phyloP scores from a whole-genome alignment of 2,329 filamentous ascomycete species.

The Aspergillus ibericus region DNA sequence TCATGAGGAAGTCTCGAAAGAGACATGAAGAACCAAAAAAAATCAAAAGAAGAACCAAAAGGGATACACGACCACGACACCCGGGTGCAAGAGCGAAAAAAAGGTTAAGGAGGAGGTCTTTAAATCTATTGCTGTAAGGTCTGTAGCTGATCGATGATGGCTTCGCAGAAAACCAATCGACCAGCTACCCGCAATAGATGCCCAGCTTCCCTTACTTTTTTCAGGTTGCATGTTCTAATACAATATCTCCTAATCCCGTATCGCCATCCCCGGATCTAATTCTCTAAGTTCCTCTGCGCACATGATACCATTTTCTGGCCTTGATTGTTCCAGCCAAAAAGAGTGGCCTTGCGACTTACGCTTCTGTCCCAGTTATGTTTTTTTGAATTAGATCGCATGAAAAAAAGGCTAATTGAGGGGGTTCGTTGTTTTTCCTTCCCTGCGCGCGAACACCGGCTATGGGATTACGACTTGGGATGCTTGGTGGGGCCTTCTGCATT shows the following conservation, averaged over 20 bases:
- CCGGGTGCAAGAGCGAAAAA: constrained; percentile 8
- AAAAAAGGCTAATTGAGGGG: constrained; percentile 19
- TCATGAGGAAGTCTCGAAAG: constrained; percentile 15
- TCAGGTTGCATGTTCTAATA: constrained; percentile 32
- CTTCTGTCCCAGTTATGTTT: constrained; percentile 24
- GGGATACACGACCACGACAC: constrained; percentile 10
- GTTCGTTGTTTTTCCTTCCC: constrained; percentile 13
- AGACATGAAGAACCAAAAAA: constrained; percentile 14
- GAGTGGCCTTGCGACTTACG: constrained; percentile 31
- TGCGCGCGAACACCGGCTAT: constrained; percentile 17
- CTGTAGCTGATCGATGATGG: constrained; percentile 34
- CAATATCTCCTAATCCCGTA: constrained; percentile 36
- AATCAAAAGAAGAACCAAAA: constrained; percentile 10
- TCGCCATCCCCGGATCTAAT: constrained; percentile 34
- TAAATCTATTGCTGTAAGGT: constrained; percentile 22
- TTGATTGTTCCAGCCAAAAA: constrained; percentile 32
- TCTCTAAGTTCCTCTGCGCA: constrained; percentile 29
- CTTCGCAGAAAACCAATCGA: constrained; percentile 38
- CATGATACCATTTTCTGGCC: constrained; percentile 40
- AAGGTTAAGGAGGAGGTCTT: constrained; percentile 18
- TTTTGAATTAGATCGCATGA: constrained; percentile 27
- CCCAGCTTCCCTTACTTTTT: constrained; percentile 22
- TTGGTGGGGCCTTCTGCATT: constrained; percentile 25
- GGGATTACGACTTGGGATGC: constrained; percentile 22
- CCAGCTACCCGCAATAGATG: constrained; percentile 40